These are phyloP conservation scores for Wickerhamiella siamensis DNA, from an alignment of 805 yeast genomes.

Conservation along the genomic window DNA sequence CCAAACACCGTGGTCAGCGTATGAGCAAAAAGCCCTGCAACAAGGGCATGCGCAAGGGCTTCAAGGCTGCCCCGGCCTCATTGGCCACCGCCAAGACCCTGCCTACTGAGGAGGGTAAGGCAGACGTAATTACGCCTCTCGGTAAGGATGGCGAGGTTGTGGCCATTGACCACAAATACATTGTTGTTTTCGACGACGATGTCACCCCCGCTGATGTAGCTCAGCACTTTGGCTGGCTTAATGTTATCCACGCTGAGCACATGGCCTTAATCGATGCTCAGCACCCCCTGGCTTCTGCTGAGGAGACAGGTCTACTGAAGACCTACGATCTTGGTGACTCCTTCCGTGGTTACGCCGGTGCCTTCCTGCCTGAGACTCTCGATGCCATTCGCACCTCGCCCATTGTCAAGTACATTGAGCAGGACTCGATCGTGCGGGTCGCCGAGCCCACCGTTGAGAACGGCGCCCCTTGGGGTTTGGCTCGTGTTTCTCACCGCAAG, in stretches of 20 bases:
- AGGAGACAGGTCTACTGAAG: slow-evolving; percentile 14
- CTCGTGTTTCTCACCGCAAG: slow-evolving; percentile 52
- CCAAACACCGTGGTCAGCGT: background rate
- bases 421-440: slow-evolving; percentile 41
- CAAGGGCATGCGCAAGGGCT: background rate
- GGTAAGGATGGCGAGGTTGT: background rate
- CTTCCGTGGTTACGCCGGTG: slow-evolving; percentile 73
- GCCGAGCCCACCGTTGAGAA: slow-evolving; percentile 36
- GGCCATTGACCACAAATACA: slow-evolving; percentile 35
- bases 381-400: slow-evolving; percentile 51
- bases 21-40: background rate
- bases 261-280: slow-evolving; percentile 27
- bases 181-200: slow-evolving; percentile 66
- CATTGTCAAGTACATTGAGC: slow-evolving; percentile 46
- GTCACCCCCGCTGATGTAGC: slow-evolving; percentile 38
- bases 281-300: slow-evolving; percentile 17
- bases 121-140: slow-evolving; percentile 6
- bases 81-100: background rate
- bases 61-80: background rate
- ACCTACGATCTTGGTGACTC: slow-evolving; percentile 33
- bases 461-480: slow-evolving; percentile 66
- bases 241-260: slow-evolving; percentile 22
- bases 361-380: slow-evolving; percentile 59
- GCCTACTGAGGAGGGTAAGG: background rate
- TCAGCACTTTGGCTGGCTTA: slow-evolving; percentile 57